Percentiles rank a stretch among this genome's conserved stretches.
Conservation (phyloP, 1,284 basidiomycete species). For the Pseudozyma tsukubaensis region DNA sequence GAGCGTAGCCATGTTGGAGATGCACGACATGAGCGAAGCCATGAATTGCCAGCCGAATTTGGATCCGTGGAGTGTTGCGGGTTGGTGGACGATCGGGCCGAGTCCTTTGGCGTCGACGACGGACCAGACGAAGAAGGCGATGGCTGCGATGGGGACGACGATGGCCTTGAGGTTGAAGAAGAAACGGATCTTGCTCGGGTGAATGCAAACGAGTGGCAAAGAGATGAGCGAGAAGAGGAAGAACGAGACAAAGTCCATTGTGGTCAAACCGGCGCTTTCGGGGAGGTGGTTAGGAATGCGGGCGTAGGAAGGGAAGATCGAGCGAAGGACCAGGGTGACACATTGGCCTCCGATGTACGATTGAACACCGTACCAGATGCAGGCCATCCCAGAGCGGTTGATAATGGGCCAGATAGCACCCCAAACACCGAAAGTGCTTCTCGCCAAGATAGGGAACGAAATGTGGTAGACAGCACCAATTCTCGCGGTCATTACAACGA, state of each 20-base stretch:
- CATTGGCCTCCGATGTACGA: conserved; percentile 77
- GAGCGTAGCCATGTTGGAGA: conserved; percentile 59
- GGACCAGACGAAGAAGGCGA: conserved; percentile 84
- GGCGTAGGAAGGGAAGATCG: conserved; percentile 74
- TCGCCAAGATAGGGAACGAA: conserved; percentile 82
- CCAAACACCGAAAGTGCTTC: conserved; percentile 80
- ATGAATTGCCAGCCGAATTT: conserved; percentile 84
- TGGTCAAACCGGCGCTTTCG: conserved; percentile 77
- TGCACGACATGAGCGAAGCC: conserved; percentile 63
- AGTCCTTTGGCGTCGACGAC: conserved; percentile 79
- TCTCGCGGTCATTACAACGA: conserved; percentile 83
- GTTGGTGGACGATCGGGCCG: conserved; percentile 81
- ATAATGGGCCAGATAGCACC: conserved; percentile 85
- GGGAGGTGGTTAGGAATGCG: conserved; percentile 79
- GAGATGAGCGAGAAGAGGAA: conserved; percentile 87
- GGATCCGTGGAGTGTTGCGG: conserved; percentile 77
- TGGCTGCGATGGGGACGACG: conserved; percentile 71
- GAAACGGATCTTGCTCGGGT: conserved; percentile 82
- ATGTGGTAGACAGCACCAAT: conserved; percentile 74
- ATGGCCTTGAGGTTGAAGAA: conserved; percentile 84
- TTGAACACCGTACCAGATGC: conserved; percentile 71
- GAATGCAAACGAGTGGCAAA: conserved; percentile 82
- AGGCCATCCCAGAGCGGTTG: conserved; percentile 79
- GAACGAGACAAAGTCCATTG: conserved; percentile 81
- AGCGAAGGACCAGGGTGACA: conserved; percentile 78